These are phyloP conservation scores for Cystoisospora suis DNA, from an alignment of 169 alveolate species.

Conservation along the genomic window DNA sequence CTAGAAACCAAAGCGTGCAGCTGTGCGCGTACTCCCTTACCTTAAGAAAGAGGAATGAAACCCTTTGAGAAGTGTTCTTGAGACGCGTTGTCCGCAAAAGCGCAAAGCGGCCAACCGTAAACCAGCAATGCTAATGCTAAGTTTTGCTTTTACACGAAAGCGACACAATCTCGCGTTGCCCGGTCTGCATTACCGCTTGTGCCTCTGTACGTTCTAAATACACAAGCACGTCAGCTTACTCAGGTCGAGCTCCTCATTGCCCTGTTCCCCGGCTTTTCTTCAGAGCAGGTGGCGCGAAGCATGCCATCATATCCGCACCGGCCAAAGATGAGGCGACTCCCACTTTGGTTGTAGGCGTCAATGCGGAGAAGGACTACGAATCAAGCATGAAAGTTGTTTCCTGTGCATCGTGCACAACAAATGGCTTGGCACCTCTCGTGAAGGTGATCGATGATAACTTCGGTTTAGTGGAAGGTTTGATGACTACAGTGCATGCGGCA, in stretches of 20 bases:
- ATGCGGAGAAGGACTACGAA: slow-evolving; percentile 91
- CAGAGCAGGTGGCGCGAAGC: slow-evolving; percentile 92
- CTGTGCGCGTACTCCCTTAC: too few species aligned
- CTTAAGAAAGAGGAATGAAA: too few species aligned
- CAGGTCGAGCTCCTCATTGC: neutral
- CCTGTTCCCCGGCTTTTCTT: neutral
- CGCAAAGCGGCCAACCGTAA: too few species aligned
- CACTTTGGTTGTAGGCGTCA: slow-evolving; percentile 96
- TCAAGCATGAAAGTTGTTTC: slow-evolving; percentile 90
- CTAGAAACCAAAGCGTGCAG: neutral
- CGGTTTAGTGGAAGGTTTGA: slow-evolving; percentile 98
- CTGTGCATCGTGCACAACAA: slow-evolving; percentile 99
- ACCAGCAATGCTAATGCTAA: too few species aligned
- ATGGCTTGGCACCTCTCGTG: slow-evolving; percentile 98
- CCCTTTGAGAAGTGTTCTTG: too few species aligned
- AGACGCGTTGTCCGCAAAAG: too few species aligned
- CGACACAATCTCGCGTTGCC: too few species aligned
- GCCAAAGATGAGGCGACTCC: slow-evolving; percentile 97
- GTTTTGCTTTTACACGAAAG: too few species aligned
- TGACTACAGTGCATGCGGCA: slow-evolving; percentile 99
- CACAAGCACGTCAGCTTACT: neutral
- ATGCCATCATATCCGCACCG: slow-evolving; percentile 96
- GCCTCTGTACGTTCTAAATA: neutral
- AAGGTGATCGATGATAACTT: slow-evolving; percentile 95
- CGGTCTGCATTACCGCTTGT: neutral